Conservation (phyloP, 345 rosid species). For the Microthlaspi erraticum region DNA sequence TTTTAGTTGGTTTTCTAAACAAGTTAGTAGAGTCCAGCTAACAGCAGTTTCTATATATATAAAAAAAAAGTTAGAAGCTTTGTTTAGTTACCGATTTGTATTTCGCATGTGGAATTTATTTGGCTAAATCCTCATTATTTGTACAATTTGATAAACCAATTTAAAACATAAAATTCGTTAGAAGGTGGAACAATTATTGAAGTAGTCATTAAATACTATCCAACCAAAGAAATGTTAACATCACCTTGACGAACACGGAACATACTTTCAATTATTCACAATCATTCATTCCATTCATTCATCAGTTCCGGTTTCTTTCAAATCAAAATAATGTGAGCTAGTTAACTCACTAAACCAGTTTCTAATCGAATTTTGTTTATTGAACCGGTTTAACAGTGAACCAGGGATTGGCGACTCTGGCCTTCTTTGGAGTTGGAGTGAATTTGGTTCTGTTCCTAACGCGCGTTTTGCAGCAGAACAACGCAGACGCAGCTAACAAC, state of each 20-base stretch:
- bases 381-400: slow-evolving; percentile 65
- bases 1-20: slow-evolving; percentile 3
- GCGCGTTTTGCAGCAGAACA: slow-evolving; percentile 85
- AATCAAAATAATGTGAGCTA: slow-evolving; percentile 9
- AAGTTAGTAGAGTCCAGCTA: slow-evolving; percentile 31
- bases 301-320: slow-evolving; percentile 37
- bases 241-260: slow-evolving; percentile 47
- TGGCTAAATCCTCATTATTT: slow-evolving; percentile 1
- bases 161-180: slow-evolving; percentile 18
- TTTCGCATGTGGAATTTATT: slow-evolving; percentile 1
- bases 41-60: neutral
- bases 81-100: slow-evolving; percentile 13
- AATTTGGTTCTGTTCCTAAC: slow-evolving; percentile 94
- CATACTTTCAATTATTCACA: slow-evolving; percentile 38
- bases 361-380: slow-evolving; percentile 4
- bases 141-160: neutral
- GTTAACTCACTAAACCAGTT: slow-evolving; percentile 21
- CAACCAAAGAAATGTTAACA: slow-evolving; percentile 38
- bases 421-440: slow-evolving; percentile 98
- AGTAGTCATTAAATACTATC: slow-evolving; percentile 41
- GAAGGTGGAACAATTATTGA: slow-evolving; percentile 33
- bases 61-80: neutral
- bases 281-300: slow-evolving; percentile 39
- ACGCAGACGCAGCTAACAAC: slow-evolving; percentile 96
- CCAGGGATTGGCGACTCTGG: slow-evolving; percentile 96